These are phyloP conservation scores for Auxenochlorella pyrenoidosa DNA, from an alignment of 139 green algal genomes.

Conservation along the genomic window DNA sequence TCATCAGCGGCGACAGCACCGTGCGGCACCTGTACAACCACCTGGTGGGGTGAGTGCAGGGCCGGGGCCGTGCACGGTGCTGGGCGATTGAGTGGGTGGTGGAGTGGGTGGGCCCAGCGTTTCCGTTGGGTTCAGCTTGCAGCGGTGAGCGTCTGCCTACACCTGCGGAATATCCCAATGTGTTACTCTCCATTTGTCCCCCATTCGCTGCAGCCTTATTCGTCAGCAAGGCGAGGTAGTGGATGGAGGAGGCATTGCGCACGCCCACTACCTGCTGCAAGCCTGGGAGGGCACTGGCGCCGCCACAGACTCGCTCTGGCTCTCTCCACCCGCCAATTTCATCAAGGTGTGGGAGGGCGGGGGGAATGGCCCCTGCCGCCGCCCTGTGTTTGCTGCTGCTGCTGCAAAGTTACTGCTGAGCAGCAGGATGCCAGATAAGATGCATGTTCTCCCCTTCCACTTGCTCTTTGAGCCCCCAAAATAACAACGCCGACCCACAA, in stretches of 20 bases:
- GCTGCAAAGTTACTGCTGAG: too few relatives aligned
- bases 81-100: neutral
- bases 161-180: too few relatives aligned
- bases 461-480: too few relatives aligned
- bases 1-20: slow-evolving; percentile 7
- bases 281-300: neutral
- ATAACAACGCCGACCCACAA: too few relatives aligned
- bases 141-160: too few relatives aligned
- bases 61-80: neutral
- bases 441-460: too few relatives aligned
- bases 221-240: neutral
- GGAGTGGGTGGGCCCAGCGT: too few relatives aligned
- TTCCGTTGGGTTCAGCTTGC: neutral
- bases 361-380: too few relatives aligned
- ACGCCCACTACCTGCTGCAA: slow-evolving; percentile 19
- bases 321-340: neutral
- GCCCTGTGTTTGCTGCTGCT: too few relatives aligned
- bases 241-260: slow-evolving; percentile 18
- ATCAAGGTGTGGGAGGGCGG: neutral
- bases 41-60: slow-evolving; percentile 4
- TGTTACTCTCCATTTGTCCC: too few relatives aligned
- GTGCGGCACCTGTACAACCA: slow-evolving; percentile 25
- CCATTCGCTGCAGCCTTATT: neutral
- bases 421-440: too few relatives aligned
- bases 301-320: neutral